These are phyloP conservation scores for Anthracocystis walkeri DNA, from an alignment of 1,284 basidiomycete species.

Conservation along the genomic window DNA sequence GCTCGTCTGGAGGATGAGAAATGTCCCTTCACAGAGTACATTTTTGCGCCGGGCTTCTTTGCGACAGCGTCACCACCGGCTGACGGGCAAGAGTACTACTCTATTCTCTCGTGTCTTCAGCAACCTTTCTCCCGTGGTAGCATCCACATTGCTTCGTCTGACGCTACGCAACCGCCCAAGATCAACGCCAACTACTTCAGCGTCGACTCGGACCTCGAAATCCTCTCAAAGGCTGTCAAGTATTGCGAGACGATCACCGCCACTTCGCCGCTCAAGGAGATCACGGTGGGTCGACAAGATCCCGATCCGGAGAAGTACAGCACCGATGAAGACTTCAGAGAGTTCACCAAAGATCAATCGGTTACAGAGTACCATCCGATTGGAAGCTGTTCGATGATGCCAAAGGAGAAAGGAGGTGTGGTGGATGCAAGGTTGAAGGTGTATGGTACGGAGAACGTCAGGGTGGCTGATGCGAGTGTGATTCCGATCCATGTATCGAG, in stretches of 20 bases:
- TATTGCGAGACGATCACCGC: constrained; percentile 47
- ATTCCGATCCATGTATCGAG: constrained; percentile 51
- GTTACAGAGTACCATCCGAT: constrained; percentile 71
- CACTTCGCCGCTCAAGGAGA: constrained; percentile 38
- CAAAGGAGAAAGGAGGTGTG: constrained; percentile 76
- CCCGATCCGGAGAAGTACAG: constrained; percentile 46
- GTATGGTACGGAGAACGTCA: constrained; percentile 77
- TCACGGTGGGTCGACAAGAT: constrained; percentile 42
- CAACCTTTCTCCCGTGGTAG: constrained; percentile 58
- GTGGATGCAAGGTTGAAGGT: constrained; percentile 77
- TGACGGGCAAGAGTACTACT: constrained; percentile 54
- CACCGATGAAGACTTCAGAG: constrained; percentile 39
- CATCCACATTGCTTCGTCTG: constrained; percentile 45
- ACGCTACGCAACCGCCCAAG: constrained; percentile 35
- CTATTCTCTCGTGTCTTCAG: constrained; percentile 50
- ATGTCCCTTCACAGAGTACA: constrained; percentile 49
- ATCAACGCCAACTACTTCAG: constrained; percentile 58
- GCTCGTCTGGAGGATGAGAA: constrained; percentile 48
- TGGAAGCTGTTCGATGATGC: constrained; percentile 77
- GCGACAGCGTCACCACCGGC: constrained; percentile 48
- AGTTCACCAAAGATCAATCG: constrained; percentile 50
- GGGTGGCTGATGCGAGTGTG: constrained; percentile 69
- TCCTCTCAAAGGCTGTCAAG: constrained; percentile 56
- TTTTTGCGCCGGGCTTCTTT: constrained; percentile 64
- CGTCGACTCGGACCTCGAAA: constrained; percentile 56